These are phyloP conservation scores for Calonectria ilicicola DNA, from an alignment of 2,329 filamentous ascomycete genomes.

Conservation along the genomic window DNA sequence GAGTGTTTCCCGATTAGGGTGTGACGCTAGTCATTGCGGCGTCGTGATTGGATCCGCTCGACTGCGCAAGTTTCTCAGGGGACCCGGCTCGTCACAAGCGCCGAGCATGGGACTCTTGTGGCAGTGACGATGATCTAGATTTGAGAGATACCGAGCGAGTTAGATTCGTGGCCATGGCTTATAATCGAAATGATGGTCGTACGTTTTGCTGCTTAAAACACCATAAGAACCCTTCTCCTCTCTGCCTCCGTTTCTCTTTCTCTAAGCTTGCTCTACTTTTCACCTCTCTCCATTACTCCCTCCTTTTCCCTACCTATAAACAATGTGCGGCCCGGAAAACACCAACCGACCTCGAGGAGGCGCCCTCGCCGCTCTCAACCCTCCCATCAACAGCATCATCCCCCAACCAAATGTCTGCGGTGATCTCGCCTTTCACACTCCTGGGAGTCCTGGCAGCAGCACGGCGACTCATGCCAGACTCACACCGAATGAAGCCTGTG, in stretches of 20 bases:
- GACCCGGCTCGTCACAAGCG: not conserved
- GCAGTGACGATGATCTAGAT: not conserved
- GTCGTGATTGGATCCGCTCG: slow-evolving; percentile 45
- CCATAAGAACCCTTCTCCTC: not conserved
- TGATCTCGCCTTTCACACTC: slow-evolving; percentile 59
- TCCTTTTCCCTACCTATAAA: not conserved
- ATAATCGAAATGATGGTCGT: not conserved
- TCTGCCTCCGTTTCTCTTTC: not conserved
- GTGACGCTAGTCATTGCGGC: slow-evolving; percentile 29
- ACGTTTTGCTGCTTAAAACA: slow-evolving; percentile 1
- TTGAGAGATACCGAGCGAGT: not conserved
- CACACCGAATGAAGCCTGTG: slow-evolving; percentile 44
- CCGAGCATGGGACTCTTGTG: not conserved
- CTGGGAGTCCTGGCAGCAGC: slow-evolving; percentile 50
- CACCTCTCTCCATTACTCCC: not conserved
- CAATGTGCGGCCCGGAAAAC: slow-evolving; percentile 60
- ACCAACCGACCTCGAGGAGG: slow-evolving; percentile 57
- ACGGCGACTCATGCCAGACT: slow-evolving; percentile 58
- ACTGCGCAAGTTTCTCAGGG: slow-evolving; percentile 36
- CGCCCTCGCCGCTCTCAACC: slow-evolving; percentile 58
- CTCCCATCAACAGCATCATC: slow-evolving; percentile 33
- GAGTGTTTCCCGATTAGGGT: slow-evolving; percentile 41
- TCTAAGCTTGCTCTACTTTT: not conserved
- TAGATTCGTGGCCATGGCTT: not conserved
- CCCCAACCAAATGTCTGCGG: slow-evolving; percentile 38